Base-by-base conservation (phyloP, 2,329 filamentous ascomycete species). In the Penicillium hesseltinei region DNA sequence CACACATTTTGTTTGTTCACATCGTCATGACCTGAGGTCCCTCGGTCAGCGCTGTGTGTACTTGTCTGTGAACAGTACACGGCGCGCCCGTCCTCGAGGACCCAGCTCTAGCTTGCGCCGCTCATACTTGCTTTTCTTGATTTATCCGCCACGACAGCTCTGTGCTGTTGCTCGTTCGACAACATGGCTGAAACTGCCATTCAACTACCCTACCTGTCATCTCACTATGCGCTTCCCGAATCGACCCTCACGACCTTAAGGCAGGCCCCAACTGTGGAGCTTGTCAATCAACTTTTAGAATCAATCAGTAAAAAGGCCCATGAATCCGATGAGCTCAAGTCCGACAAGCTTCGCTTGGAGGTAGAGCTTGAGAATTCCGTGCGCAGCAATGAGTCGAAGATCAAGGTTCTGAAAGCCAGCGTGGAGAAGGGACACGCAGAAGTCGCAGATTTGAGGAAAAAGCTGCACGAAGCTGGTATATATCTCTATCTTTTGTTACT, bases 301-400 rank as follows among this genome's bases (percentile, higher is more conserved):
- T 88, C 89, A 27, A 84, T 97, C 52, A 84, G 88, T 25, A 78
- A 80, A 31, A 96, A 94, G 74, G 91, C 90, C 36, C 89, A 88
- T 67, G 91, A 96, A 68, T 88, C 85, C 67, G 91, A 96, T 71
- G 84, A 87, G 39, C 78, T 96, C 40, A 91, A 88, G 67, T 88
- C 93, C 10, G 90, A 96, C 63, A 97, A 97, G 77, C 82, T 97
- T 44, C 88, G 91, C 65, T 80, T 90, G 45, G 91, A 96, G 68
- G 94, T 99, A 44, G 92, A 97, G 78, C 84, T 97, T 8, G 94
- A 99, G 74, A 94, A 91, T 74, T 89, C 88, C 19, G 88, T 96
- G 47, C 88, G 92, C 66, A 89, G 85, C 63, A 88, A 89, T 58
- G 93, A 97, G 71, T 86, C 88, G 25, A 90, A 92, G 75, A 87